Conservation (phyloP, 2,329 filamentous ascomycete species). For the Venturia aucupariae region DNA sequence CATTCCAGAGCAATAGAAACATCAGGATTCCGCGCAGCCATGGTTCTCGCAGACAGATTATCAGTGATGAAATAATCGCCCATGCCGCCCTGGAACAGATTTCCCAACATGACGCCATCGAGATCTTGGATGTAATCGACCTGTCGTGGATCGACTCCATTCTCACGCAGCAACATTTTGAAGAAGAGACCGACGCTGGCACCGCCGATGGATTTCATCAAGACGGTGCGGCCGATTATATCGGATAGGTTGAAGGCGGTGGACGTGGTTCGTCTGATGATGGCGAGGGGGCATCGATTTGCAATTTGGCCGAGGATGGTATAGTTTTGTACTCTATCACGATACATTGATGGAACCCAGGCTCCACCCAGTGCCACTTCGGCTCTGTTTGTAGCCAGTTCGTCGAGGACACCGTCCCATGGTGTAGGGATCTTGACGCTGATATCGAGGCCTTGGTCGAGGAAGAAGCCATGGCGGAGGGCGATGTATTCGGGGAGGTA, state of each 20-base stretch:
- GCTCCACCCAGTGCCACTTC: constrained; percentile 19
- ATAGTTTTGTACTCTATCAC: no score
- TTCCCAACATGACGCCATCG: constrained; percentile 19
- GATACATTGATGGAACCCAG: constrained; percentile 15
- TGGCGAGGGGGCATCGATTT: constrained; percentile 19
- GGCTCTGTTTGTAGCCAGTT: constrained; percentile 19
- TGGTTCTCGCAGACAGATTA: constrained; percentile 18
- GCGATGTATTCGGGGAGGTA: constrained; percentile 27
- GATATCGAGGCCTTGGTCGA: constrained; percentile 24
- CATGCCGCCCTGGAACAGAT: constrained; percentile 20
- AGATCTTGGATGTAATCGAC: constrained; percentile 20
- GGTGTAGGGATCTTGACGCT: constrained; percentile 22
- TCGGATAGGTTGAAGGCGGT: constrained; percentile 17
- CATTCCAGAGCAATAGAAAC: constrained; percentile 17
- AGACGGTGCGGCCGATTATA: constrained; percentile 17
- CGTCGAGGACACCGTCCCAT: constrained; percentile 22
- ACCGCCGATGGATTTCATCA: constrained; percentile 19
- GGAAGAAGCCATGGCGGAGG: constrained; percentile 24
- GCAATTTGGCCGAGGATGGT: constrained; percentile 19
- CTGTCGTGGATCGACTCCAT: constrained; percentile 16
- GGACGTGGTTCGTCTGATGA: constrained; percentile 15
- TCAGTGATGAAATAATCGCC: constrained; percentile 20
- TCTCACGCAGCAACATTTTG: constrained; percentile 21
- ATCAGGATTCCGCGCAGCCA: constrained; percentile 17
- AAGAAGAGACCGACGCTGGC: constrained; percentile 20